Evolutionary conservation across 2,329 filamentous ascomycete genomes (phyloP).

Genomic region (Sclerotinia nivalis): DNA sequence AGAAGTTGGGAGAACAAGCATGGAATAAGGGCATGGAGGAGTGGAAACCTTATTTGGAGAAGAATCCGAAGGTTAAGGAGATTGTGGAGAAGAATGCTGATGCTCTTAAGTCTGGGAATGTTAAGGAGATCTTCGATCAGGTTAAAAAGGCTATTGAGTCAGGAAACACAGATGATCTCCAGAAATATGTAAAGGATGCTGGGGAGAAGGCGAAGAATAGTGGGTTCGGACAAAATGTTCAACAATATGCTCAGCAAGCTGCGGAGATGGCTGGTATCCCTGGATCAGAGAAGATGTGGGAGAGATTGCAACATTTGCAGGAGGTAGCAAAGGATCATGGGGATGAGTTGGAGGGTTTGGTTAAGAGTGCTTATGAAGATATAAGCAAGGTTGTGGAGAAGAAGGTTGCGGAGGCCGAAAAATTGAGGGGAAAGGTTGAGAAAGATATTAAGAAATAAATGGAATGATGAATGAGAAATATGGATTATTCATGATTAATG

Average conservation of each 20-base stretch:
- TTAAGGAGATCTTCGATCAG: slow-evolving; percentile 62
- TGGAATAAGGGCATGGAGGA: slow-evolving; percentile 72
- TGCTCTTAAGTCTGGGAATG: slow-evolving; percentile 65
- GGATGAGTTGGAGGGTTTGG: slow-evolving; percentile 66
- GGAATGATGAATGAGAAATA: too few relatives aligned
- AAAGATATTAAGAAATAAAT: slow-evolving; percentile 32
- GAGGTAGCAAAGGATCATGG: slow-evolving; percentile 67
- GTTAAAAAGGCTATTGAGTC: slow-evolving; percentile 62
- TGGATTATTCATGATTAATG: not conserved
- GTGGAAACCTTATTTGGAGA: slow-evolving; percentile 71
- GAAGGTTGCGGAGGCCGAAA: slow-evolving; percentile 56
- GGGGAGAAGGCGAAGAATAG: slow-evolving; percentile 61
- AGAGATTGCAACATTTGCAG: slow-evolving; percentile 64
- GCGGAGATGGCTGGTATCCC: slow-evolving; percentile 59
- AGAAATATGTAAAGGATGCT: slow-evolving; percentile 61
- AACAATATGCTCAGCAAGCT: slow-evolving; percentile 54
- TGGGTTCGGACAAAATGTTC: slow-evolving; percentile 37
- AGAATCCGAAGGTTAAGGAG: slow-evolving; percentile 74
- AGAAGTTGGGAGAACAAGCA: slow-evolving; percentile 68
- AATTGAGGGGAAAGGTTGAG: slow-evolving; percentile 55
- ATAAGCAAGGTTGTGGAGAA: slow-evolving; percentile 64
- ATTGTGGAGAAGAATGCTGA: slow-evolving; percentile 70
- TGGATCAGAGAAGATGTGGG: slow-evolving; percentile 62
- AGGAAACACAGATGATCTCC: slow-evolving; percentile 59
- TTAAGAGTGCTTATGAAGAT: slow-evolving; percentile 69